A percentile compares a stretch with the other conserved stretches of the same genome.
phyloP scores from a whole-genome alignment of 352 stramenopile species.

The Globisporangium parvum region DNA sequence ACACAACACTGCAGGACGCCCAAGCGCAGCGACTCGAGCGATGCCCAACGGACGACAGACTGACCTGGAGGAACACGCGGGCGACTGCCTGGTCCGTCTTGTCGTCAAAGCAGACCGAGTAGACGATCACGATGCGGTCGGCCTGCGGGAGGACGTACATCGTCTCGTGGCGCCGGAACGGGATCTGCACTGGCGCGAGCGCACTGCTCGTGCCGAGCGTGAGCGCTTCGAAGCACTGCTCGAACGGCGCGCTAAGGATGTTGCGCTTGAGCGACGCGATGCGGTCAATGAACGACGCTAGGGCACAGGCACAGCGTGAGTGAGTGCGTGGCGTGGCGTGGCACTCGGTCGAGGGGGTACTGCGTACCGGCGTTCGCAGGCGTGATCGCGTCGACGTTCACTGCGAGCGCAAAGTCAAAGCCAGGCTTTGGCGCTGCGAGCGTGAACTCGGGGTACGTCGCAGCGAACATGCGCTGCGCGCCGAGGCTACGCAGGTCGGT shows the following conservation, averaged over 20 bases:
- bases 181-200: conserved; percentile 68
- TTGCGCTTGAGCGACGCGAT: conserved; percentile 81
- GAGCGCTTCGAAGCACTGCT: conserved; percentile 81
- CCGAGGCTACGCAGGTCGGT: conserved; percentile 34
- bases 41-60: no score
- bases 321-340: no score
- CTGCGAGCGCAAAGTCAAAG: conserved; percentile 76
- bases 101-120: conserved; percentile 91
- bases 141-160: conserved; percentile 83
- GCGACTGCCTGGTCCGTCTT: conserved; percentile 89
- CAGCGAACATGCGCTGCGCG: conserved; percentile 60
- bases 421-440: conserved; percentile 55
- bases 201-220: conserved; percentile 47
- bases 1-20: background rate
- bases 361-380: conserved; percentile 55
- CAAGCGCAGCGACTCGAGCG: no score
- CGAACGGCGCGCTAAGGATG: conserved; percentile 69
- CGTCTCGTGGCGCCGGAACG: conserved; percentile 81
- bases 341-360: no score
- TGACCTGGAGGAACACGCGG: conserved; percentile 85
- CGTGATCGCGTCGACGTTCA: conserved; percentile 75
- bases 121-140: conserved; percentile 90
- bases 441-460: conserved; percentile 70
- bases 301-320: background rate
- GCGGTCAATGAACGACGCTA: conserved; percentile 68